Base-by-base conservation (phyloP, 169 alveolate species). In the Eimeria tenella region DNA sequence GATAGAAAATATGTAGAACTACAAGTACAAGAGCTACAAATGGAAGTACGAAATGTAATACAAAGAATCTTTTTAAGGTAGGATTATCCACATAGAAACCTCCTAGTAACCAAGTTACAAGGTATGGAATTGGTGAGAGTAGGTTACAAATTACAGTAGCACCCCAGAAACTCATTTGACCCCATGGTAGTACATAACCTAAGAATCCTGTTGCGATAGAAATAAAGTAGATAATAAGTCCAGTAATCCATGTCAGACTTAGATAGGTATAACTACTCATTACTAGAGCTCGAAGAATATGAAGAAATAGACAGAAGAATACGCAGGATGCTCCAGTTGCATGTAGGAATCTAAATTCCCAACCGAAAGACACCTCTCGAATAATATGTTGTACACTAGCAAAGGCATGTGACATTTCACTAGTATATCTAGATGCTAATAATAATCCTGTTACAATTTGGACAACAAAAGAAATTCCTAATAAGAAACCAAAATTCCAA, bases 61-160 rank as follows among this genome's bases (percentile, higher is more conserved):
- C 77, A 94, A 91, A 94, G 89, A 93, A 94, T 77, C 96, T 90
- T 91, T 92, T 93, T 52, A 94, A 58, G 15, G 96, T 94, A 93
- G 96, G 95, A 63, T 60, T 86, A 60, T 79, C 73, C 49, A 94
- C 93, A 71, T 53, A 56, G 60, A 65, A 94, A 77, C 93, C 96
- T 52, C 95, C 95, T 55, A 79, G 65, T 93, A 95, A 50, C 92
- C 92, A 84, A 10, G 63, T 19, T 56, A 84, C 56, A 7, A 84
- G 63, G 63, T 50, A 56, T 56, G 92, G 92, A 56, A 56, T 56
- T 7, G 71, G n/a, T 62, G 19, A 62, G 4, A 13, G 19, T 62
- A 65, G 25, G 23, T 65, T 65, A n/a, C 75, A 65, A 65, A 65
- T 65, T 65, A 65, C 75, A 65, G 75, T 65, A 65, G 75, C 31